Evolutionary conservation across 345 rosid species (phyloP).

Genomic region (Raphanus raphanistrum): DNA sequence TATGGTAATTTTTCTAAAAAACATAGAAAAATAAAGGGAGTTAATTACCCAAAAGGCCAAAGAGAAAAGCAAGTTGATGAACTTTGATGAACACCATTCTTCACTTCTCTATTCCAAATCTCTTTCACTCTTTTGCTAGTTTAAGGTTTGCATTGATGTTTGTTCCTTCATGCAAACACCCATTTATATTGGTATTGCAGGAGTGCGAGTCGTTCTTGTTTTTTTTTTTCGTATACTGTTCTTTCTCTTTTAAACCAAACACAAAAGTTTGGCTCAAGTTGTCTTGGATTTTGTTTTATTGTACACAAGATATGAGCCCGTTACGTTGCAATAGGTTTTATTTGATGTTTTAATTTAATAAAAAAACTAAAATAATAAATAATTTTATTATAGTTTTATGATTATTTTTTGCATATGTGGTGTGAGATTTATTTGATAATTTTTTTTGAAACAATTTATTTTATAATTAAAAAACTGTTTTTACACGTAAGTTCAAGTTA

Average conservation of each 20-base stretch:
- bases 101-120: slow-evolving; percentile 7
- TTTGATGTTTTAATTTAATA: no score
- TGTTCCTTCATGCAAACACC: slow-evolving; percentile 15
- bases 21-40: not conserved
- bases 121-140: not conserved
- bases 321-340: no score
- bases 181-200: slow-evolving; percentile 28
- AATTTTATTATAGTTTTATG: no score
- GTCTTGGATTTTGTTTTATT: slow-evolving; percentile 19
- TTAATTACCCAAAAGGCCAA: slow-evolving; percentile 64
- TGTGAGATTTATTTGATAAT: no score
- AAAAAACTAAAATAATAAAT: no score
- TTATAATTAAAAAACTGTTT: no score
- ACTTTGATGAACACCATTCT: slow-evolving; percentile 44
- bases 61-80: slow-evolving; percentile 53
- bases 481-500: no score
- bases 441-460: no score
- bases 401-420: no score
- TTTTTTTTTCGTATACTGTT: not conserved
- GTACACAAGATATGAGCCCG: not conserved
- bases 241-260: not conserved
- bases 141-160: slow-evolving; percentile 21
- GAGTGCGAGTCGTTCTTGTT: slow-evolving; percentile 13
- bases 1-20: not conserved
- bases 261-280: slow-evolving; percentile 26